Evolutionary conservation across 164 flowering plant genomes (phyloP).

Genomic region (Annona squamosa): DNA sequence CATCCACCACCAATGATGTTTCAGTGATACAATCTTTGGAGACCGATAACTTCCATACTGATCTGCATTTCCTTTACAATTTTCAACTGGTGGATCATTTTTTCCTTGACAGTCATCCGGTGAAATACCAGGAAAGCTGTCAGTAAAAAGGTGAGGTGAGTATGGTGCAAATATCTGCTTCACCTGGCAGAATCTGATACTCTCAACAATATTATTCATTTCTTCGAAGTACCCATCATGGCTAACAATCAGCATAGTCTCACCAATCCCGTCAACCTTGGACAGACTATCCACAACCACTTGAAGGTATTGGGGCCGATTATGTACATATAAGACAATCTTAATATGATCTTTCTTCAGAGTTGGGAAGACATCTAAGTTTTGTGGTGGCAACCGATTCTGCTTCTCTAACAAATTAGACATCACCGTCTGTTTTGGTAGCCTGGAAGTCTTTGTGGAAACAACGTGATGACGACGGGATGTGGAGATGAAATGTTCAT

Average conservation of each 20-base stretch:
- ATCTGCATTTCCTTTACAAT: slow-evolving; percentile 68
- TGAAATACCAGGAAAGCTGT: slow-evolving; percentile 79
- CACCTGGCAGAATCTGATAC: slow-evolving; percentile 82
- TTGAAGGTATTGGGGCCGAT: slow-evolving; percentile 77
- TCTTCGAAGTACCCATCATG: slow-evolving; percentile 88
- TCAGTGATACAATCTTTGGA: slow-evolving; percentile 82
- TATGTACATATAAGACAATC: slow-evolving; percentile 89
- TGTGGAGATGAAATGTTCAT: neutral
- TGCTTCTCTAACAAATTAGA: slow-evolving; percentile 44
- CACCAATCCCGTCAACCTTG: slow-evolving; percentile 61
- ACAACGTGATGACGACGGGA: neutral
- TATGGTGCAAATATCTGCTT: slow-evolving; percentile 84
- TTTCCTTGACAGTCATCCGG: slow-evolving; percentile 52
- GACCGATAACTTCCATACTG: slow-evolving; percentile 89
- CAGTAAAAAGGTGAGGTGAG: slow-evolving; percentile 68
- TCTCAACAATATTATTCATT: slow-evolving; percentile 69
- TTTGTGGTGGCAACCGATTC: slow-evolving; percentile 67
- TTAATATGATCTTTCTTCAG: slow-evolving; percentile 48
- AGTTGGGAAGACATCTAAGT: slow-evolving; percentile 56
- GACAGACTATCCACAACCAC: slow-evolving; percentile 70
- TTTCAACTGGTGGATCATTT: slow-evolving; percentile 39
- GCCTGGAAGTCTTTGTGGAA: slow-evolving; percentile 9
- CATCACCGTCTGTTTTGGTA: slow-evolving; percentile 51
- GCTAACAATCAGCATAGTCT: slow-evolving; percentile 74
- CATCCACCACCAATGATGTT: slow-evolving; percentile 99